These are phyloP conservation scores for Trichosporon faecale DNA, from an alignment of 1,284 basidiomycete genomes.

Conservation along the genomic window DNA sequence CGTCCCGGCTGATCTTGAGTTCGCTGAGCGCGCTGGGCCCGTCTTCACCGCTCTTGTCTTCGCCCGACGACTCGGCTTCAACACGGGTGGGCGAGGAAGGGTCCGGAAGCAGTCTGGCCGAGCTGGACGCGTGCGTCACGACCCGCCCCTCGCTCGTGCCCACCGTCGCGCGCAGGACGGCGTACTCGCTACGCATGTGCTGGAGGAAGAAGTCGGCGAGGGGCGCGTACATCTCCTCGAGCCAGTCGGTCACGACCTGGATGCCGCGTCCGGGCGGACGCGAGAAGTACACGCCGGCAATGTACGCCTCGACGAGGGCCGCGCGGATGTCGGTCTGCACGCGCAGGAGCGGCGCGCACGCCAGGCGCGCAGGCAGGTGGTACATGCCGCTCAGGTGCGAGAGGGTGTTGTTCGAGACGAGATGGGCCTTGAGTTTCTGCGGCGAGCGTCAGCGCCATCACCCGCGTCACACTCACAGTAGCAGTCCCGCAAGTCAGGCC, in stretches of 20 bases:
- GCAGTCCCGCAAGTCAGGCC: slow-evolving; percentile 42
- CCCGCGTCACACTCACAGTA: slow-evolving; percentile 32
- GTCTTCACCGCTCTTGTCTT: neutral
- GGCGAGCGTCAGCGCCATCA: neutral
- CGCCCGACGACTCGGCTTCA: neutral
- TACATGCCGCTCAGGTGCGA: slow-evolving; percentile 46
- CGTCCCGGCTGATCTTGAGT: neutral
- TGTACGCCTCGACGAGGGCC: slow-evolving; percentile 49
- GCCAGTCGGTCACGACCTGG: slow-evolving; percentile 35
- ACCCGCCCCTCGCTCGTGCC: neutral
- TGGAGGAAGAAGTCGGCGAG: slow-evolving; percentile 45
- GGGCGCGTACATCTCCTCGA: slow-evolving; percentile 47
- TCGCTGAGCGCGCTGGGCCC: neutral
- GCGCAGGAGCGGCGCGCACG: slow-evolving; percentile 36
- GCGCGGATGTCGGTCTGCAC: slow-evolving; percentile 46
- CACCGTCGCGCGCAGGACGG: neutral
- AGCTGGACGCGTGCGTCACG: neutral
- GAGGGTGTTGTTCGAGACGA: slow-evolving; percentile 48
- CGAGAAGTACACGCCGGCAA: slow-evolving; percentile 46
- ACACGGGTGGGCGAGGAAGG: no score
- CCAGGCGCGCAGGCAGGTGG: slow-evolving; percentile 40
- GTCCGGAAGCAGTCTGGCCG: neutral
- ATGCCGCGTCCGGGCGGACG: slow-evolving; percentile 31
- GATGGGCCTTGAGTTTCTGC: slow-evolving; percentile 48
- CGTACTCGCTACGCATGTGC: slow-evolving; percentile 39